Percentiles rank a stretch among this genome's conserved stretches.
phyloP scores from a whole-genome alignment of 768 basidiomycete species.

The Mycena galopus region DNA sequence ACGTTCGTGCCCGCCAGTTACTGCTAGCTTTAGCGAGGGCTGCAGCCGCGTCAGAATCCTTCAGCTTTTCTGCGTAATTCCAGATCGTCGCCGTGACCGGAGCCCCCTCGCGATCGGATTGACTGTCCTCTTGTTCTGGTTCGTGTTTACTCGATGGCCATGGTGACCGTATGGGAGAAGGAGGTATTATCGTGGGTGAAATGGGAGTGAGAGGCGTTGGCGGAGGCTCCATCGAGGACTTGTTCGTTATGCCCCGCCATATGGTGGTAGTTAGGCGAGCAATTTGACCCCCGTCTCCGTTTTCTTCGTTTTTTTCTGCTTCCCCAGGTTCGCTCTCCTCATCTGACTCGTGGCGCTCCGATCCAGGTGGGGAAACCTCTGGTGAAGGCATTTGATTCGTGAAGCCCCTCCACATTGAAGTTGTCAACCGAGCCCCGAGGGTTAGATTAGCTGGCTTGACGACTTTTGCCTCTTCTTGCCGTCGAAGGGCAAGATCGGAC shows the following conservation, averaged over 20 bases:
- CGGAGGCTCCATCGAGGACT: conserved; percentile 77
- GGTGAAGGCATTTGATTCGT: conserved; percentile 63
- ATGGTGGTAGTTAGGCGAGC: conserved; percentile 72
- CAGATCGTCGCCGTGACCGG: conserved; percentile 61
- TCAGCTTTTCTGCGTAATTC: conserved; percentile 81
- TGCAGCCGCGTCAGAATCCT: conserved; percentile 80
- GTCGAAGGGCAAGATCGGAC: conserved; percentile 67
- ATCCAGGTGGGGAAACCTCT: conserved; percentile 50
- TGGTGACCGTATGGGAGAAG: conserved; percentile 44
- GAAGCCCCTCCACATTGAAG: conserved; percentile 78
- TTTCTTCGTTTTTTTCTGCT: conserved; percentile 20
- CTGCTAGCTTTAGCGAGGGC: conserved; percentile 79
- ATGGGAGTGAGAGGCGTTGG: conserved; percentile 54
- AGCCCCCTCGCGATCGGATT: conserved; percentile 29
- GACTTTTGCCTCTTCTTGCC: conserved; percentile 54
- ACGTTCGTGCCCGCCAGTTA: conserved; percentile 79
- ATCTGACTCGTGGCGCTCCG: conserved; percentile 50
- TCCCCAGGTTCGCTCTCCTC: conserved; percentile 41
- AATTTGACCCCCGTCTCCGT: conserved; percentile 58
- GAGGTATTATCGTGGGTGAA: conserved; percentile 49
- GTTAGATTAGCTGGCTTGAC: conserved; percentile 52
- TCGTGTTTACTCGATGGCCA: conserved; percentile 37
- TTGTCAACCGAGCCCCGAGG: conserved; percentile 68
- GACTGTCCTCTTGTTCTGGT: conserved; percentile 24
- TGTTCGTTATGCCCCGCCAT: conserved; percentile 84